Evolutionary conservation across 2,329 filamentous ascomycete species (phyloP).

Genomic region (Aspergillus sp.): DNA sequence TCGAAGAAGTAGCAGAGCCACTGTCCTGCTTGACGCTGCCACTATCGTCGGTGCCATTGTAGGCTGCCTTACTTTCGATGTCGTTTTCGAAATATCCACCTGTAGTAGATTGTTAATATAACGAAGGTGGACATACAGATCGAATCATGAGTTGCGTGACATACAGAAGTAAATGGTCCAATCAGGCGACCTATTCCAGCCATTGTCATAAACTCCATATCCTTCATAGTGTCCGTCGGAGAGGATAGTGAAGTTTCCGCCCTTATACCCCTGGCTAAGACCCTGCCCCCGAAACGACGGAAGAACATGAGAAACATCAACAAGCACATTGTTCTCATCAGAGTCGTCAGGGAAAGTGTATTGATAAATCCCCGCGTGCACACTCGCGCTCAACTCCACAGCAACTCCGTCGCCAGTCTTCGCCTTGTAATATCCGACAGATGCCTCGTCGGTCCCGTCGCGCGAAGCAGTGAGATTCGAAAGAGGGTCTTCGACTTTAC

Average conservation of each 20-base stretch:
- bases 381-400: conserved; percentile 58
- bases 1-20: conserved; percentile 36
- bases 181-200: conserved; percentile 63
- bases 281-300: conserved; percentile 61
- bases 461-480: conserved; percentile 57
- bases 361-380: conserved; percentile 53
- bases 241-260: conserved; percentile 58
- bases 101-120: conserved; percentile 24
- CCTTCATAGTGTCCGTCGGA: conserved; percentile 58
- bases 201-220: conserved; percentile 63
- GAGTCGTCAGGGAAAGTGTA: conserved; percentile 56
- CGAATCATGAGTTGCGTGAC: not conserved
- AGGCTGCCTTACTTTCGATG: conserved; percentile 31
- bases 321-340: conserved; percentile 50
- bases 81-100: conserved; percentile 59
- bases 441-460: conserved; percentile 50
- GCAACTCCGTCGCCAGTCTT: conserved; percentile 55
- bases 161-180: conserved; percentile 41
- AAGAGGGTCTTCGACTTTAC: conserved; percentile 55
- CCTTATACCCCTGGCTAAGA: conserved; percentile 62
- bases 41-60: conserved; percentile 24
- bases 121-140: not conserved
- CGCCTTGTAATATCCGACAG: conserved; percentile 63
- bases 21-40: conserved; percentile 30
- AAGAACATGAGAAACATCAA: conserved; percentile 67